Evolutionary conservation across 495 filamentous ascomycete species (phyloP).

Genomic region (Aspergillus bertholletiae): DNA sequence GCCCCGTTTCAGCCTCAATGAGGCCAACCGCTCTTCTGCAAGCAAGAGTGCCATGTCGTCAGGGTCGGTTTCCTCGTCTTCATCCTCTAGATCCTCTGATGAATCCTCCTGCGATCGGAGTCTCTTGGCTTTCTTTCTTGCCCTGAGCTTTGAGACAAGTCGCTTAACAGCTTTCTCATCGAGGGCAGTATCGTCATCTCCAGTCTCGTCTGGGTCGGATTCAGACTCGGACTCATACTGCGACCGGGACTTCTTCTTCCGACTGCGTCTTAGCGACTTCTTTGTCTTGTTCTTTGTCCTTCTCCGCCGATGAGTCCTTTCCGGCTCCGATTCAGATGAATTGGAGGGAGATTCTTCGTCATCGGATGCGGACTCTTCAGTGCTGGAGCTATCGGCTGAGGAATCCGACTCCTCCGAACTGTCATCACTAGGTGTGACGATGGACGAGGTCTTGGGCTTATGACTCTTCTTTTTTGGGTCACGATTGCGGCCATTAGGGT

Average conservation of each 20-base stretch:
- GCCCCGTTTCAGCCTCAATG: slow-evolving; percentile 16
- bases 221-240: slow-evolving; percentile 32
- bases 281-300: slow-evolving; percentile 46
- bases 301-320: slow-evolving; percentile 26
- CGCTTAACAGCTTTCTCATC: slow-evolving; percentile 45
- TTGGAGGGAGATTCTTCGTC: slow-evolving; percentile 26
- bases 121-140: slow-evolving; percentile 38
- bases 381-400: slow-evolving; percentile 14
- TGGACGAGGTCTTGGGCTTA: slow-evolving; percentile 21
- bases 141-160: slow-evolving; percentile 47
- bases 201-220: slow-evolving; percentile 26
- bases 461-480: slow-evolving; percentile 33
- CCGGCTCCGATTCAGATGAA: slow-evolving; percentile 33
- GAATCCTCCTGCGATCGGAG: slow-evolving; percentile 25
- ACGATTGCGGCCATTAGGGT: slow-evolving; percentile 13
- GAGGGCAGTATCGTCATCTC: slow-evolving; percentile 22
- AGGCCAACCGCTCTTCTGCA: slow-evolving; percentile 23
- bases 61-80: slow-evolving; percentile 17
- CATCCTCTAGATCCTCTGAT: slow-evolving; percentile 21
- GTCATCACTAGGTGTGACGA: slow-evolving; percentile 22
- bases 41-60: slow-evolving; percentile 16
- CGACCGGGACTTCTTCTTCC: slow-evolving; percentile 42
- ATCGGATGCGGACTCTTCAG: slow-evolving; percentile 23
- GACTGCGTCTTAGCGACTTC: slow-evolving; percentile 33
- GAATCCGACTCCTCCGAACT: slow-evolving; percentile 22